Evolutionary conservation across 2,329 filamentous ascomycete species (phyloP).

Genomic region (Beauveria pseudobassiana): DNA sequence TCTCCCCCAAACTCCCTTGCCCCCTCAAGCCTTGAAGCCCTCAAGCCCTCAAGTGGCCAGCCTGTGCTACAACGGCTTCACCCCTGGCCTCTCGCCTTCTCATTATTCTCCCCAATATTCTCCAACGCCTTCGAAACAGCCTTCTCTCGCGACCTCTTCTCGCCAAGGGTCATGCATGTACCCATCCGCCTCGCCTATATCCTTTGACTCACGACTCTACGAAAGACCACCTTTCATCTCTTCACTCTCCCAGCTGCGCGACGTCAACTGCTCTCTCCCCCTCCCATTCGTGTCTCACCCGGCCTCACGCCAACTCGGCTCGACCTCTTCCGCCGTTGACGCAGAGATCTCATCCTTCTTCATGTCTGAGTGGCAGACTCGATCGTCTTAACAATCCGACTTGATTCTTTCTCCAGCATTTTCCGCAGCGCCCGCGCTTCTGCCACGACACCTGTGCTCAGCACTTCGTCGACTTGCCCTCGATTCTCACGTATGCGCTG

Average conservation of each 20-base stretch:
- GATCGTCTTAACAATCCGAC: background rate
- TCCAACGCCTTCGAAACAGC: constrained; percentile 5
- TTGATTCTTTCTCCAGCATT: background rate
- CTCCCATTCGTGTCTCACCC: constrained; percentile 4
- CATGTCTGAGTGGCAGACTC: constrained; percentile 1
- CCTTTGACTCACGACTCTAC: background rate
- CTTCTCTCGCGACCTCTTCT: background rate
- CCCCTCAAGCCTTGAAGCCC: too few relatives aligned
- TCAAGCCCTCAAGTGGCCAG: background rate
- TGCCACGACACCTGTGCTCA: background rate
- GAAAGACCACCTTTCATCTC: background rate
- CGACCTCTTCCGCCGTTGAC: background rate
- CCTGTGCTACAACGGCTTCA: constrained; percentile 4
- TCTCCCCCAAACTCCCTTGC: background rate
- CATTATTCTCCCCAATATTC: background rate
- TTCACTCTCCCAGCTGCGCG: background rate
- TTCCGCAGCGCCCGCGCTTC: background rate
- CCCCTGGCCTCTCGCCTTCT: background rate
- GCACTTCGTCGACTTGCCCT: background rate
- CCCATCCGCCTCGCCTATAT: background rate
- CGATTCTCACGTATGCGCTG: background rate
- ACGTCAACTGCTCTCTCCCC: background rate
- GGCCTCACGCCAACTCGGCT: constrained; percentile 4
- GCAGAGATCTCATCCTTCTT: constrained; percentile 1
- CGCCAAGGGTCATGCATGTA: background rate